phyloP scores from a whole-genome alignment of 2,329 filamentous ascomycete genomes.

The Trichoderma arundinaceum region DNA sequence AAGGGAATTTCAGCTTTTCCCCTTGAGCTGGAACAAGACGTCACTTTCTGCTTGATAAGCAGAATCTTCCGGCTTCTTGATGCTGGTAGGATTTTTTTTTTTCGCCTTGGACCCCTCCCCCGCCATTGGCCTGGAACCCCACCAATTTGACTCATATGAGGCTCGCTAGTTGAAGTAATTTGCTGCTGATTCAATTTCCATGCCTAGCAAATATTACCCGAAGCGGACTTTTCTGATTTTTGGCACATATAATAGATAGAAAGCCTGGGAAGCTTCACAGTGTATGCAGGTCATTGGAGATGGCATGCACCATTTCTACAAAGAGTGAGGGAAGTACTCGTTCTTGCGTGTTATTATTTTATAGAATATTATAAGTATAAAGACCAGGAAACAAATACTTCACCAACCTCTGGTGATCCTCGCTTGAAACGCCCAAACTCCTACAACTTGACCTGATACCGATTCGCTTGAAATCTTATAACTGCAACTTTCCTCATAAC shows the following conservation, averaged over 20 bases:
- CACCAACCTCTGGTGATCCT: background rate
- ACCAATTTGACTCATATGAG: background rate
- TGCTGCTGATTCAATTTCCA: background rate
- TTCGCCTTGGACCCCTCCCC: constrained; percentile 31
- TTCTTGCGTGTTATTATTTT: background rate
- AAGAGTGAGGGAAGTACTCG: no score
- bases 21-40: constrained; percentile 14
- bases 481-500: background rate
- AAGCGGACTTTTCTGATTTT: no score
- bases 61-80: constrained; percentile 32
- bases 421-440: constrained; percentile 10
- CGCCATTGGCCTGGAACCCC: constrained; percentile 26
- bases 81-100: constrained; percentile 27
- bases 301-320: no score
- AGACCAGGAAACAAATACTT: background rate
- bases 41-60: constrained; percentile 33
- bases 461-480: background rate
- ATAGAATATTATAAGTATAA: background rate
- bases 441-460: background rate
- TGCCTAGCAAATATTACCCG: no score
- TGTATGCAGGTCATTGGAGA: no score
- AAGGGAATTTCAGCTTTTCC: background rate
- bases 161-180: background rate
- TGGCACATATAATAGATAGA: no score
- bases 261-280: no score